A percentile compares a stretch with the other conserved stretches of the same genome.
Conservation (phyloP, 768 basidiomycete genomes). For the Pisolithus tinctorius region DNA sequence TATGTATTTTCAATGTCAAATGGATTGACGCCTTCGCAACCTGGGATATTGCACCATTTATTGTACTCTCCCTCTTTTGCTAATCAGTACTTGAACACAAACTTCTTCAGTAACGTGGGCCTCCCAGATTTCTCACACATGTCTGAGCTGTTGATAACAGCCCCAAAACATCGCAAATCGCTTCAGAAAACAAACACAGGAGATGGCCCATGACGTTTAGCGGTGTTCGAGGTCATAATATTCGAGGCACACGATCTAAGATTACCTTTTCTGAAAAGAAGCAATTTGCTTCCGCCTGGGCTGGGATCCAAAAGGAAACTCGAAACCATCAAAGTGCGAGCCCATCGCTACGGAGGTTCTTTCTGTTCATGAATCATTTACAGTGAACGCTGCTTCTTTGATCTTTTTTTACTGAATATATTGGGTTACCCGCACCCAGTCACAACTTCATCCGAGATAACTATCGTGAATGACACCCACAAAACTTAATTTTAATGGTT, state of each 20-base stretch:
- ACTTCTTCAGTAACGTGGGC: too few species aligned
- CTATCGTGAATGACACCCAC: background rate
- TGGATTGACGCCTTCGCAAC: too few species aligned
- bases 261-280: conserved; percentile 19
- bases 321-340: background rate
- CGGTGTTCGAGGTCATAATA: conserved; percentile 17
- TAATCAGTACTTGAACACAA: too few species aligned
- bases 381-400: background rate
- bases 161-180: too few species aligned
- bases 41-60: too few species aligned
- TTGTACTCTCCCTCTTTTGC: too few species aligned
- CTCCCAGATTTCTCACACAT: too few species aligned
- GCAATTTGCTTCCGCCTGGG: conserved; percentile 7
- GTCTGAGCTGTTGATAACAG: too few species aligned
- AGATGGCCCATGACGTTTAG: background rate
- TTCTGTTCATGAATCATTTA: background rate
- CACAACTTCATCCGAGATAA: background rate
- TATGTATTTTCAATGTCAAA: too few species aligned
- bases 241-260: conserved; percentile 18
- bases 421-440: background rate
- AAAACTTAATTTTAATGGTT: background rate
- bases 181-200: too few species aligned
- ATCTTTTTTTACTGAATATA: too few species aligned
- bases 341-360: background rate
- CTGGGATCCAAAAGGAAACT: background rate